These are phyloP conservation scores for Adansonia grandidieri DNA, from an alignment of 441 rosid genomes.

Conservation along the genomic window DNA sequence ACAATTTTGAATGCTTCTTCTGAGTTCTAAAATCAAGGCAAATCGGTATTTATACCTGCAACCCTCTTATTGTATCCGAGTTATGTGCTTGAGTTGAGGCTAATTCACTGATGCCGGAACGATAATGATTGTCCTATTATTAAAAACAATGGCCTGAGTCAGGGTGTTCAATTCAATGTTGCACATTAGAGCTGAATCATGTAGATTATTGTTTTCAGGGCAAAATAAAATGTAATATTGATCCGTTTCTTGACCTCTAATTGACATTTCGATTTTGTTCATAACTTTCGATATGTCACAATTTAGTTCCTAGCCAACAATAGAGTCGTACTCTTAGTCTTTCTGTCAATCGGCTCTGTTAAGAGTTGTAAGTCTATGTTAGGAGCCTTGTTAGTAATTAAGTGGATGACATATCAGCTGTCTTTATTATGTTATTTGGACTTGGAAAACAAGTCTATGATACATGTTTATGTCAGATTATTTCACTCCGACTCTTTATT, in stretches of 20 bases:
- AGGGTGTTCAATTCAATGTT: constrained; percentile 2
- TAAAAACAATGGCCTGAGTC: not conserved
- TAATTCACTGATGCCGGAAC: not conserved
- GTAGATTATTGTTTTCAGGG: not conserved
- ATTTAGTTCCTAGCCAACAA: not conserved
- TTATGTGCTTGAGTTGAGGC: not conserved
- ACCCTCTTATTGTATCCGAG: not conserved
- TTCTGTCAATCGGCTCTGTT: not conserved
- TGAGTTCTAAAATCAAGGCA: not conserved
- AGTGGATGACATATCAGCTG: not conserved
- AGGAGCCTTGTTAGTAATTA: not conserved
- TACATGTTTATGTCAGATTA: too few relatives aligned
- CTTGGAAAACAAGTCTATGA: too few relatives aligned
- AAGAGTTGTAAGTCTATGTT: too few relatives aligned
- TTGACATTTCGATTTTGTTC: not conserved
- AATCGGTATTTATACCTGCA: not conserved
- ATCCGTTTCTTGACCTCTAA: not conserved
- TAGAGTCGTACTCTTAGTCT: not conserved
- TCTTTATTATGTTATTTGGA: not conserved
- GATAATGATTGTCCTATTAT: not conserved
- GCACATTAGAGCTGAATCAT: not conserved
- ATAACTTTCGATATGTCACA: not conserved
- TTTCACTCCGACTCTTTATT: too few relatives aligned
- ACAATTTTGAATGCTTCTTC: not conserved
- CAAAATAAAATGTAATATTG: not conserved